These are phyloP conservation scores for Annona squamosa DNA, from an alignment of 164 flowering plant genomes.

Conservation along the genomic window DNA sequence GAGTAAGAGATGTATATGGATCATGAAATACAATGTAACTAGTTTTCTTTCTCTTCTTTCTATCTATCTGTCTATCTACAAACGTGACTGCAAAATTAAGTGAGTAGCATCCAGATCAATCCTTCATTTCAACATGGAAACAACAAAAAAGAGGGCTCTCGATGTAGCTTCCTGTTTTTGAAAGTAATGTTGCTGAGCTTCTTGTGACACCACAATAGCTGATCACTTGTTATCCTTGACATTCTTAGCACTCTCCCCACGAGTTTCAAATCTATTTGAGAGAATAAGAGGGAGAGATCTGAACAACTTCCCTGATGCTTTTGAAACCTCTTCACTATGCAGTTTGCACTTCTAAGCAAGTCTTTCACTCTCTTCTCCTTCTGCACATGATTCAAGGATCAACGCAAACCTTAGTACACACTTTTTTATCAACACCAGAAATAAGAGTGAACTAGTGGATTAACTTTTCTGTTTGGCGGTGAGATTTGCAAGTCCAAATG, in stretches of 20 bases:
- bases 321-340: conserved; percentile 62
- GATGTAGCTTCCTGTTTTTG: conserved; percentile 29
- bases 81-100: neutral
- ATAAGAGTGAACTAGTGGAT: no score
- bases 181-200: conserved; percentile 47
- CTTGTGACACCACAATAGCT: conserved; percentile 64
- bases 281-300: conserved; percentile 25
- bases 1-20: neutral
- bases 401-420: no score
- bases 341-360: conserved; percentile 48
- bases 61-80: neutral
- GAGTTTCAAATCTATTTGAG: conserved; percentile 57
- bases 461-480: no score
- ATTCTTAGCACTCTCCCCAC: conserved; percentile 63
- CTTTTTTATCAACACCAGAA: no score
- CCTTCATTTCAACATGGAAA: conserved; percentile 58
- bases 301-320: conserved; percentile 31
- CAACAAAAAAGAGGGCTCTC: conserved; percentile 63
- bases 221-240: conserved; percentile 59
- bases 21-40: neutral
- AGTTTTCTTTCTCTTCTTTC: neutral
- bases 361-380: conserved; percentile 73
- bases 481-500: no score
- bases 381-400: conserved; percentile 31
- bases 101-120: neutral